Conservation (phyloP, 345 rosid genomes). For the Sonneratia caseolaris region DNA sequence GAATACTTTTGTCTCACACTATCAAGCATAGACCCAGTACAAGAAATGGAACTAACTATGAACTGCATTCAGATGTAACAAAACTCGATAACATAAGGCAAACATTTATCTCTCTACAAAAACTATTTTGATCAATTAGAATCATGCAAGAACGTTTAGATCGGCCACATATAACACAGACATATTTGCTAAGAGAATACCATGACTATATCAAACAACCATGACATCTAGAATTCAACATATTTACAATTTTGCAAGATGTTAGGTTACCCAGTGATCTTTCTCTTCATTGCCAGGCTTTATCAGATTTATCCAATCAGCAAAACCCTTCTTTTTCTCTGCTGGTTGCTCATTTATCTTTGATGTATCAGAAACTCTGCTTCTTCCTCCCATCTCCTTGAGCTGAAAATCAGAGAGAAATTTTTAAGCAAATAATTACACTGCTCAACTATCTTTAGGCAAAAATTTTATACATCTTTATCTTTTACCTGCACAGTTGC, state of each 20-base stretch:
- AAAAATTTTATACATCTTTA: background rate
- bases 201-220: background rate
- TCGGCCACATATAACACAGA: background rate
- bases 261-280: constrained; percentile 46
- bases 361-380: constrained; percentile 42
- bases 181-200: background rate
- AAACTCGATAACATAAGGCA: too few species aligned
- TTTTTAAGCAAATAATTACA: background rate
- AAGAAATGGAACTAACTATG: background rate
- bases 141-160: background rate
- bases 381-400: constrained; percentile 90
- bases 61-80: background rate
- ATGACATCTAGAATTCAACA: too few species aligned
- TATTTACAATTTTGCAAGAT: background rate
- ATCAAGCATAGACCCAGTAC: background rate
- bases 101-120: too few species aligned
- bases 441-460: background rate
- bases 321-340: constrained; percentile 71
- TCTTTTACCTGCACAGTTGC: constrained; percentile 89
- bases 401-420: constrained; percentile 26
- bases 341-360: constrained; percentile 50
- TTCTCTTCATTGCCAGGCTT: constrained; percentile 95
- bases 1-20: background rate
- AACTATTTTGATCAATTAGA: background rate
- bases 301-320: constrained; percentile 81